Evolutionary conservation across 441 rosid genomes (phyloP), one percentile per base, ranked within the genome.

Genomic region (Lepidium campestre): DNA sequence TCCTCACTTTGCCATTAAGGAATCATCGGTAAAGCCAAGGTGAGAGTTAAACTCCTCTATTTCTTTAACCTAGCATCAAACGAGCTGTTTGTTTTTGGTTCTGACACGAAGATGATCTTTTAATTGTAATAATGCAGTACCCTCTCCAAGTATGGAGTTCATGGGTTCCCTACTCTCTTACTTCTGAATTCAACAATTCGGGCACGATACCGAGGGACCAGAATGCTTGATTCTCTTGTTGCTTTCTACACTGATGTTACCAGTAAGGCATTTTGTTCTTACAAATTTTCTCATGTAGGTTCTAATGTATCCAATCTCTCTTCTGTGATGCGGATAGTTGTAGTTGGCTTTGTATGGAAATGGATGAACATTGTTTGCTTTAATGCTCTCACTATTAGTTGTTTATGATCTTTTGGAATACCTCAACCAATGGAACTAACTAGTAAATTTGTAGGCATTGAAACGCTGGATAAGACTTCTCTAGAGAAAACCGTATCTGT

Each of bases 111-210:
- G 9, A 25, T 65, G 37, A 5, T 44, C 7, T 6, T 45, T 57
- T 44, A 46, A 53, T 36, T 67, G 23, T 61, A 62, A 70, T 73
- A 12, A 53, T 79, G 87, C 86, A 93, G 99, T 66, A 86, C 79
- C 54, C 83, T 93, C 37, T 89, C 97, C 0, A 91, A 89, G 79
- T 87, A 87, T 71, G 96, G 96, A 62, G 99, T 93, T 76, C 99
- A 87, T 74, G 97, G 99, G 60, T 91, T 91, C 68, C 99, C 99
- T 6, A 82, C 89, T 1, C 86, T 93, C 42, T 79, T 91, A 57
- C 84, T 93, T 45, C 45, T 93, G 71, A 93, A 91, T 82, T 85
- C 97, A 19, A 83, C 89, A 0, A 78, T 82, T 83, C 87, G 82
- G 19, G 83, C 82, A 10, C 82, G 75, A 2, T 89, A 91, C 69